phyloP scores from a whole-genome alignment of 2,329 filamentous ascomycete species.

The Fusarium sacchari region DNA sequence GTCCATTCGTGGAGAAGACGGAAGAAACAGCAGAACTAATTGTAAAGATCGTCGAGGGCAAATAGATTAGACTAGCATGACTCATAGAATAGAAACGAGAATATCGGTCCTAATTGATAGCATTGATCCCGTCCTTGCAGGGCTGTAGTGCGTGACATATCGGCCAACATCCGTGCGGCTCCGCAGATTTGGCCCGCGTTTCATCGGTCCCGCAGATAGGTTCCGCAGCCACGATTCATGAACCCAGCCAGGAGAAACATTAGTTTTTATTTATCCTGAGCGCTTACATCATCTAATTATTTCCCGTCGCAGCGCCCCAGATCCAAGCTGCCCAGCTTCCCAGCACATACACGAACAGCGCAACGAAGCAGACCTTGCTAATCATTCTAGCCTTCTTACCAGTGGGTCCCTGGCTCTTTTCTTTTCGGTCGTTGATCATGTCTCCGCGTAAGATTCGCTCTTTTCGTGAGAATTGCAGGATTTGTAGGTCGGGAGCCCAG shows the following conservation, averaged over 20 bases:
- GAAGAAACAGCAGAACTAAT: background rate
- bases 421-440: background rate
- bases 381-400: background rate
- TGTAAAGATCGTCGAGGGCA: background rate
- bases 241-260: background rate
- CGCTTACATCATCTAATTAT: background rate
- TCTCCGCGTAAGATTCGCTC: background rate
- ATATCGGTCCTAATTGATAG: background rate
- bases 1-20: conserved; percentile 7
- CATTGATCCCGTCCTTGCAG: background rate
- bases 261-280: too few relatives aligned
- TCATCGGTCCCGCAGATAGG: background rate
- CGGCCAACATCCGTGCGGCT: background rate
- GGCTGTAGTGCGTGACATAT: background rate
- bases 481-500: background rate
- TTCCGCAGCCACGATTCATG: background rate
- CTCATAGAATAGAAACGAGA: background rate
- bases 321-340: background rate
- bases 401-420: rapidly evolving
- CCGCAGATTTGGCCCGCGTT: background rate
- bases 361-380: background rate
- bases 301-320: background rate
- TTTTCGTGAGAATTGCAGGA: background rate
- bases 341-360: background rate
- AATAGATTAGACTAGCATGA: background rate